Conservation (phyloP, 306 rosid species). For the Aeschynomene evenia region DNA sequence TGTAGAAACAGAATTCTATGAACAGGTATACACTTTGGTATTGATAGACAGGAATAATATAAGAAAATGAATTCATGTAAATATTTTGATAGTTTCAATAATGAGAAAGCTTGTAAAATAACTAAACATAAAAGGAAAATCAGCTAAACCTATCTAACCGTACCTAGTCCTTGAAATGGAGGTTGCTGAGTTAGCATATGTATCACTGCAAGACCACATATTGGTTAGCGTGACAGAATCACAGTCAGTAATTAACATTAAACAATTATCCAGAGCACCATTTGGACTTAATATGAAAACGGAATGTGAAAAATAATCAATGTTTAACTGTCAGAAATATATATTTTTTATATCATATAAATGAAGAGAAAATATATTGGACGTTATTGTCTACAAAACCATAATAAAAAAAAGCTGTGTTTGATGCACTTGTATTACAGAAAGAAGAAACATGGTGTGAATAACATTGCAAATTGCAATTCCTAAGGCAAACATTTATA, state of each 20-base stretch:
- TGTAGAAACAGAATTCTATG: conserved; percentile 25
- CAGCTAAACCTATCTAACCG: conserved; percentile 19
- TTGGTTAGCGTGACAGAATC: conserved; percentile 17
- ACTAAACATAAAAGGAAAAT: conserved; percentile 17
- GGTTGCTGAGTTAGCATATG: conserved; percentile 81
- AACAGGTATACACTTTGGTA: no score
- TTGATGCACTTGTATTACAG: conserved; percentile 7
- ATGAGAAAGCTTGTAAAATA: neutral
- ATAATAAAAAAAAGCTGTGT: neutral
- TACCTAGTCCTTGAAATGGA: conserved; percentile 71
- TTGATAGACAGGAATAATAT: conserved; percentile 23
- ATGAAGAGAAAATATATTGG: neutral
- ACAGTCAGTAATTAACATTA: conserved; percentile 8
- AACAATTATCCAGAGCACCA: conserved; percentile 2
- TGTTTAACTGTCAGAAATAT: neutral
- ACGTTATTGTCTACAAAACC: neutral
- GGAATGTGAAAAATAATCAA: conserved; percentile 16
- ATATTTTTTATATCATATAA: neutral
- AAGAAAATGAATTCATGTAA: conserved; percentile 4
- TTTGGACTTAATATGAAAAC: conserved; percentile 3
- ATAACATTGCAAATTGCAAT: conserved; percentile 3
- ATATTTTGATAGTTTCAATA: neutral
- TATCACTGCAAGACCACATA: conserved; percentile 52
- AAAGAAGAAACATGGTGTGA: conserved; percentile 10
- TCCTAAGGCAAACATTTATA: neutral